Evolutionary conservation across 1,284 basidiomycete species (phyloP).

Genomic region (Sporisorium scitamineum): DNA sequence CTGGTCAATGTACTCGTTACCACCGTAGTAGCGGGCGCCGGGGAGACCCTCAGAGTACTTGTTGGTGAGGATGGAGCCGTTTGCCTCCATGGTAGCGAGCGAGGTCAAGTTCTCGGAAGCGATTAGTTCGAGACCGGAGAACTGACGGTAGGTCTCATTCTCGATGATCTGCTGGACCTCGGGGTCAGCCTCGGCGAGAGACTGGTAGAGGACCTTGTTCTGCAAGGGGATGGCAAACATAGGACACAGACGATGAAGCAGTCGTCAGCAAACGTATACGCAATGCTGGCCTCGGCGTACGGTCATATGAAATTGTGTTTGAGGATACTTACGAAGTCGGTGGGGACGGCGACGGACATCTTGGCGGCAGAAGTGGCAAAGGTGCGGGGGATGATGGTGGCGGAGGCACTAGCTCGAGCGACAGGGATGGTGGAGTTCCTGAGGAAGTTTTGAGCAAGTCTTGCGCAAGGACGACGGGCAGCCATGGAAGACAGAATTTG

Average conservation of each 20-base stretch:
- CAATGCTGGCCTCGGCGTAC: not conserved
- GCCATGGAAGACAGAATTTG: constrained; percentile 44
- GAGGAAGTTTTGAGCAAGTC: constrained; percentile 47
- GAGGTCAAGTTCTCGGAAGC: constrained; percentile 79
- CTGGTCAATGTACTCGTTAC: constrained; percentile 87
- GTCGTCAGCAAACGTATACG: constrained; percentile 7
- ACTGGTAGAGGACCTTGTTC: constrained; percentile 89
- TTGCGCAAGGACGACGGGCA: constrained; percentile 45
- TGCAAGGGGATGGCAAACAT: constrained; percentile 71
- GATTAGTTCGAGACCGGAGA: constrained; percentile 95
- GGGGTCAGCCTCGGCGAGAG: constrained; percentile 90
- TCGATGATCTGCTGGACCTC: constrained; percentile 97
- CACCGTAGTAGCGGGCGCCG: constrained; percentile 95
- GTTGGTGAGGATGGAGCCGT: constrained; percentile 98
- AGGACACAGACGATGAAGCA: not conserved
- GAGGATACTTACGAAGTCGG: constrained; percentile 60
- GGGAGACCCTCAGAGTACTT: constrained; percentile 82
- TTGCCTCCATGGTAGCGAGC: constrained; percentile 84
- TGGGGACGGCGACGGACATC: constrained; percentile 65
- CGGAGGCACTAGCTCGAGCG: constrained; percentile 19
- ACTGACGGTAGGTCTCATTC: constrained; percentile 97
- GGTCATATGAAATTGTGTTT: no score
- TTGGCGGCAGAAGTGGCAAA: constrained; percentile 44
- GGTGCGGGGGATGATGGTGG: constrained; percentile 29
- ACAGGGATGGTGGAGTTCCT: constrained; percentile 27